A percentile compares a stretch with the other conserved stretches of the same genome.
Conservation (phyloP, 2,329 filamentous ascomycete genomes). For the Cladosporium cucumerinum region DNA sequence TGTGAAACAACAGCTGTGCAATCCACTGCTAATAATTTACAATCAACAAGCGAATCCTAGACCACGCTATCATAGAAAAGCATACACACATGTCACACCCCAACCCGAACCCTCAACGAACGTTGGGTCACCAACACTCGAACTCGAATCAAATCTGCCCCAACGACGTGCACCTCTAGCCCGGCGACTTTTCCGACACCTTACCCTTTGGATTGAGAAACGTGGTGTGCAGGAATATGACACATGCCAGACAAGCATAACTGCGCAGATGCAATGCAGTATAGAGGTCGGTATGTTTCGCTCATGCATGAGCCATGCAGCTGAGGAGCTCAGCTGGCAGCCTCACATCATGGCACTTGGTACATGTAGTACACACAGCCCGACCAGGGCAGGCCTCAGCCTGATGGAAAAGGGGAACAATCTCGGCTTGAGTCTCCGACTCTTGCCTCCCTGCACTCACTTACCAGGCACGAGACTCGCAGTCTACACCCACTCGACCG, state of each 20-base stretch:
- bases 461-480: no score
- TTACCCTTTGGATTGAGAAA: no score
- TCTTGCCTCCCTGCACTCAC: no score
- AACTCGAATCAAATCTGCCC: background rate
- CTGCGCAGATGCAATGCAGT: background rate
- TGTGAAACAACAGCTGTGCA: background rate
- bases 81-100: background rate
- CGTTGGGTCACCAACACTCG: no score
- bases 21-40: background rate
- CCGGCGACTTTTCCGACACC: background rate
- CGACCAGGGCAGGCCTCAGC: no score
- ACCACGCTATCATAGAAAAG: background rate
- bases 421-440: no score
- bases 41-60: background rate
- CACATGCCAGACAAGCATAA: background rate
- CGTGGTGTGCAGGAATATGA: no score
- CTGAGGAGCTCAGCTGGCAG: background rate
- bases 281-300: background rate
- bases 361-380: background rate
- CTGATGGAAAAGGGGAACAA: no score
- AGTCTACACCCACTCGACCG: no score
- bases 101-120: background rate
- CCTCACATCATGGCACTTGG: background rate
- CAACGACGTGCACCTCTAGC: background rate
- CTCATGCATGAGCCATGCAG: background rate